Evolutionary conservation across 2,329 filamentous ascomycete genomes (phyloP), one percentile per base, ranked within the genome.

Genomic region (Hypomyces perniciosus): DNA sequence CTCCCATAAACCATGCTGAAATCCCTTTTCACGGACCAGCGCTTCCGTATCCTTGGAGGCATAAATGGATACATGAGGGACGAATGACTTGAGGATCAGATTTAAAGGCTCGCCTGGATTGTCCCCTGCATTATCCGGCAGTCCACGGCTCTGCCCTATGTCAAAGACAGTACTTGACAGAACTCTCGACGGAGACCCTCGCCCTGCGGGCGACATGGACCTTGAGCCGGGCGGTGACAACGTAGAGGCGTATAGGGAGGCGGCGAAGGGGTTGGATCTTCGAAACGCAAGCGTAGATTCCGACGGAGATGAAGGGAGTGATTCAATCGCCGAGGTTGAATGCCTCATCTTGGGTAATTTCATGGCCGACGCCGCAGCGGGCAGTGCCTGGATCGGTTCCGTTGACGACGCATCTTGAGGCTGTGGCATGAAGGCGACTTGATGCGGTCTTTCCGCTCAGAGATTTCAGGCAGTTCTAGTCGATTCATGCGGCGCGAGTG

Each of bases 31-130:
- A 53, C 76, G 78, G 49, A 90, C 78, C 52, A 99, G 71, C 51
- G 85, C 79, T 63, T 96, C 87, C 1, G 90, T 93, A 64, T 97
- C 92, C 12, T 80, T 73, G 10, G 92, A 96, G n/a, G 90, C 82
- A 59, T 91, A 86, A 29, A 99, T 81, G 6, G 88, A 88, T 42
- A 99, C 83, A 56, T 93, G 88, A 1, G 93, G 95, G 10, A 92
- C 88, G 65, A 96, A 96, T 2, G 90, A 86, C 53, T 85, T 85
- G 48, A 95, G 75, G 40, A 97, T 85, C 45, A 96, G 72, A 56
- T 77, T 78, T 26, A 82, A 67, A 31, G 81, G 80, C 52, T 84
- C 79, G 8, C 73, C 71, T 1, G 76, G 75, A 51, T 68, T 72
- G 40, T 75, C 72, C 8, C 68, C 71, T 1, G 67, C 67, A 37